Evolutionary conservation across 768 basidiomycete genomes (phyloP), one percentile per base, ranked within the genome.

Genomic region (Termitomyces sp.): DNA sequence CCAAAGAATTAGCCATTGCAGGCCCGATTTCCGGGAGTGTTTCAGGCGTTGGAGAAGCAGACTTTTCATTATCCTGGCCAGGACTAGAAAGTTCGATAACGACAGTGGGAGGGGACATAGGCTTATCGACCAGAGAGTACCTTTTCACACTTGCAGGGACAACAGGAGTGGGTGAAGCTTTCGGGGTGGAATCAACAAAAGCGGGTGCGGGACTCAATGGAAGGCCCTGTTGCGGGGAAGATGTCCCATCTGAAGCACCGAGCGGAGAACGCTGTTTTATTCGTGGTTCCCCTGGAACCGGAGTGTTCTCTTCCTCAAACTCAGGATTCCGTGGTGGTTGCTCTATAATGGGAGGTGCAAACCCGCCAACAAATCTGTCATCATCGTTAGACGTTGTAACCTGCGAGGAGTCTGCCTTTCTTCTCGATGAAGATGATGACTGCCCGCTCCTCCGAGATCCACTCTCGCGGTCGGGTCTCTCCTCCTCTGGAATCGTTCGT

Each of bases 121-220:
- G 91, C 54, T 79, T 85, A 65, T 94, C 91, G 20, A 87, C 82
- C 20, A 94, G 78, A 1, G 92, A 91, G 67, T 88, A 93, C 8
- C 91, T 84, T 67, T 88, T 91, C 44, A 93, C 83, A 55, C 76
- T 82, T 6, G 88, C 72, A 6, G 91, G 91, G 12, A 87, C 85
- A 37, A 70, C 69, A 9, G 74, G 71, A 27, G 69, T 55, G 8
- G 70, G 65, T 2, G 75, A 70, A 15, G 73, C 56, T 45, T 61
- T 36, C 62, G 69, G 44, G 33, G 61, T 56, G 46, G 62, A 48
- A 16, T 58, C 61, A 52, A 61, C 50, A 22, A 52, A 57, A n/a
- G 37, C 51, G 12, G 65, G 54, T 5, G 48, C 47, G 2, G 56
- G 55, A 30, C 58, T 56, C 5, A 41, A 41, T 3, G 61, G 55